Conservation (phyloP, 2,329 filamentous ascomycete genomes). For the Botrytis fragariae region DNA sequence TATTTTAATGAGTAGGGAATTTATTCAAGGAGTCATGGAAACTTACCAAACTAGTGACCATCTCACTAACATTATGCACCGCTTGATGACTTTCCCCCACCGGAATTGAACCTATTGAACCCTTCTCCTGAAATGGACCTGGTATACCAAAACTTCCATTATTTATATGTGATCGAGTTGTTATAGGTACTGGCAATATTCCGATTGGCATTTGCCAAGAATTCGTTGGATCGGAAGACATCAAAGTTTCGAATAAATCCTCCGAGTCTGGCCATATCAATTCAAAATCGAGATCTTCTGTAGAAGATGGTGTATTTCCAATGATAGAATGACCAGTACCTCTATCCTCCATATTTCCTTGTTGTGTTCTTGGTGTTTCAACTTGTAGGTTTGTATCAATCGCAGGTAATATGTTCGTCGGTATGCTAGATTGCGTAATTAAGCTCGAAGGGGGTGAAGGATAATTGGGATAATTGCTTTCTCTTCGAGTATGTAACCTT, state of each 20-base stretch:
- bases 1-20: slow-evolving; percentile 20
- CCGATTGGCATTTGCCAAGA: slow-evolving; percentile 46
- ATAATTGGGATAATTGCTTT: slow-evolving; percentile 28
- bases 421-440: slow-evolving; percentile 15
- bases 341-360: background rate
- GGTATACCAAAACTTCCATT: slow-evolving; percentile 37
- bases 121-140: slow-evolving; percentile 41
- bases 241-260: slow-evolving; percentile 44
- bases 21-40: background rate
- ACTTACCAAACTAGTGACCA: slow-evolving; percentile 44
- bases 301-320: slow-evolving; percentile 18
- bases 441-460: slow-evolving; percentile 25
- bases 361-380: slow-evolving; percentile 5
- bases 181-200: slow-evolving; percentile 43
- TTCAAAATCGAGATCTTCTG: slow-evolving; percentile 38
- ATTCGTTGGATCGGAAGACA: slow-evolving; percentile 42
- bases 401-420: slow-evolving; percentile 15
- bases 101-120: slow-evolving; percentile 41
- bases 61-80: slow-evolving; percentile 46
- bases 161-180: slow-evolving; percentile 36
- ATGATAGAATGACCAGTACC: background rate
- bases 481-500: slow-evolving; percentile 41
- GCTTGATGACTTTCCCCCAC: slow-evolving; percentile 44
- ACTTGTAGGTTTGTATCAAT: background rate
- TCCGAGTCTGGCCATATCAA: slow-evolving; percentile 48